Percentiles rank a stretch among this genome's conserved stretches.
These are phyloP conservation scores for Penicillium fuscoglaucum DNA, from an alignment of 2,329 filamentous ascomycete genomes.

Conservation along the genomic window DNA sequence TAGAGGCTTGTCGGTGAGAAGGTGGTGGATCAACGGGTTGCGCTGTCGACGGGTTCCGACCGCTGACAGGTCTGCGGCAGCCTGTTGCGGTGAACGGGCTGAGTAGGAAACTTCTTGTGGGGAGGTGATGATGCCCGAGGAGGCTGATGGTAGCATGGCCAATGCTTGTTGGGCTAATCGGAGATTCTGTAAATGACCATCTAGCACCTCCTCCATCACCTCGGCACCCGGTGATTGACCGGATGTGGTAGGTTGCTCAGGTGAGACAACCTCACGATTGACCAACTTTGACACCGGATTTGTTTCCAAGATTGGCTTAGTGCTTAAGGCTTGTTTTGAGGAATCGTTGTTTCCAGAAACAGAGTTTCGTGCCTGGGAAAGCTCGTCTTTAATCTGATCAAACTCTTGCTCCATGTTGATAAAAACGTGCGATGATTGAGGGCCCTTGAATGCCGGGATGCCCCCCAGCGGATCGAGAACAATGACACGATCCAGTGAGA, in stretches of 20 bases:
- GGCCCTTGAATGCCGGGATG: conserved; percentile 66
- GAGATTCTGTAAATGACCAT: conserved; percentile 68
- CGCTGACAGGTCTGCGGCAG: conserved; percentile 42
- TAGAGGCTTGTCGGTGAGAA: conserved; percentile 90
- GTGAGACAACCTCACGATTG: conserved; percentile 29
- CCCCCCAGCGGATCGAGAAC: conserved; percentile 84
- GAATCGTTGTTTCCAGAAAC: conserved; percentile 17
- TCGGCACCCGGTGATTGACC: conserved; percentile 8
- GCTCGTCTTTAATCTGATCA: conserved; percentile 63
- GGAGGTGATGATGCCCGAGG: conserved; percentile 86
- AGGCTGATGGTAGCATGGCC: conserved; percentile 74
- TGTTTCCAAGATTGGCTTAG: conserved; percentile 30
- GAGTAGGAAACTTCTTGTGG: conserved; percentile 75
- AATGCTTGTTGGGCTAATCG: conserved; percentile 69
- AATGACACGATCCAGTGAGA: conserved; percentile 79
- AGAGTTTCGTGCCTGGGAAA: conserved; percentile 44
- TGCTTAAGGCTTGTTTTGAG: conserved; percentile 15
- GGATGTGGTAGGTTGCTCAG: conserved; percentile 20
- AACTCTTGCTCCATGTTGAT: conserved; percentile 94
- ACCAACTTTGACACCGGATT: conserved; percentile 50
- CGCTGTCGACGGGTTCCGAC: conserved; percentile 61
- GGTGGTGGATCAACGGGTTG: conserved; percentile 92
- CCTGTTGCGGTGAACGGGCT: conserved; percentile 33
- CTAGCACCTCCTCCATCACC: conserved; percentile 28
- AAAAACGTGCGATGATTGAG: conserved; percentile 72